Evolutionary conservation across 2,329 filamentous ascomycete species (phyloP).

Genomic region (Penicillium sp.): DNA sequence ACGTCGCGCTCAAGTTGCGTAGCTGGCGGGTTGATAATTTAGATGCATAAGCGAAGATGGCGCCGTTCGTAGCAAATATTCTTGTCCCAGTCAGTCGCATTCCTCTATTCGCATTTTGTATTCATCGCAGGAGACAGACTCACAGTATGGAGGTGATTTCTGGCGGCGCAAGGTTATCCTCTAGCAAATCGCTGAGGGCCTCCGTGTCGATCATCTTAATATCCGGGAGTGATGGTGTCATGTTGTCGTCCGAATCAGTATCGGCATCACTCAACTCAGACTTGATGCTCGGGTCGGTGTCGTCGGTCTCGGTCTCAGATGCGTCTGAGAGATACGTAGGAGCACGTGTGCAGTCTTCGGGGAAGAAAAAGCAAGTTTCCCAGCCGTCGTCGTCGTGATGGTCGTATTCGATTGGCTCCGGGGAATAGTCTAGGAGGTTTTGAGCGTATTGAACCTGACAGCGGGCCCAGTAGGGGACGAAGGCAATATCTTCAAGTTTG

Average conservation of each 20-base stretch:
- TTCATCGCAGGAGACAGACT: neutral
- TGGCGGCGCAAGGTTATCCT: constrained; percentile 41
- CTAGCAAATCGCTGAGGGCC: constrained; percentile 37
- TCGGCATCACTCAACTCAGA: constrained; percentile 13
- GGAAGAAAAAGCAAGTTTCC: constrained; percentile 43
- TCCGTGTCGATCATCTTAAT: constrained; percentile 43
- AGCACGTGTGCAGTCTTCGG: constrained; percentile 40
- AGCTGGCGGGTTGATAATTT: constrained; percentile 37
- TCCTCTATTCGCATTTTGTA: too few species aligned
- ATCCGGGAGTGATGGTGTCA: constrained; percentile 39
- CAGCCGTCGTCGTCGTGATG: constrained; percentile 39
- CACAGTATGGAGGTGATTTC: constrained; percentile 44
- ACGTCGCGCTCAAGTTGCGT: constrained; percentile 40
- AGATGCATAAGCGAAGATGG: constrained; percentile 42
- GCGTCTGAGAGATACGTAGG: constrained; percentile 20
- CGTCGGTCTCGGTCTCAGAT: constrained; percentile 17
- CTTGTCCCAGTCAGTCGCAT: constrained; percentile 19
- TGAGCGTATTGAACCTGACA: constrained; percentile 36
- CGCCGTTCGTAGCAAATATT: constrained; percentile 42
- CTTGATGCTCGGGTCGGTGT: constrained; percentile 22
- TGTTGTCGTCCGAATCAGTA: constrained; percentile 26
- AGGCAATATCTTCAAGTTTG: constrained; percentile 18
- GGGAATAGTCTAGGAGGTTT: constrained; percentile 36
- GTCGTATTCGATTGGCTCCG: constrained; percentile 42
- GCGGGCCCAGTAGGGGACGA: constrained; percentile 38